Percentiles rank a stretch among this genome's conserved stretches.
Evolutionary conservation across 345 rosid genomes (phyloP).

Genomic region (Salix viminalis): DNA sequence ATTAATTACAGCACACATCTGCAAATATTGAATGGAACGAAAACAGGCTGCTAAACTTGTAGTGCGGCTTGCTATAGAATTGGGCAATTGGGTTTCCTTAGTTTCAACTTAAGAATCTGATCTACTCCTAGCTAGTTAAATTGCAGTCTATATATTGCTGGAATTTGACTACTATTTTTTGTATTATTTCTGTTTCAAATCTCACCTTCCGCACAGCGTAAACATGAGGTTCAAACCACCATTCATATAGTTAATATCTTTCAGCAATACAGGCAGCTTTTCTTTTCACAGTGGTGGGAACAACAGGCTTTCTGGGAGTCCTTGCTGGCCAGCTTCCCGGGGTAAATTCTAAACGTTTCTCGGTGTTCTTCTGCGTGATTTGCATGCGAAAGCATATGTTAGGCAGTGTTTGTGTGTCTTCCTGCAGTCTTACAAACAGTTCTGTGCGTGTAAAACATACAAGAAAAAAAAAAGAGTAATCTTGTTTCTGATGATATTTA

Average conservation of each 20-base stretch:
- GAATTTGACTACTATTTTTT: neutral
- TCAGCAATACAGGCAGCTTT: constrained; percentile 84
- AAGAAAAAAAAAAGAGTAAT: neutral
- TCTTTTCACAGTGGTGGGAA: constrained; percentile 84
- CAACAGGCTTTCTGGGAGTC: constrained; percentile 71
- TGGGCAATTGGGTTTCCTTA: neutral
- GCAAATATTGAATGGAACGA: neutral
- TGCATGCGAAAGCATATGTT: no score
- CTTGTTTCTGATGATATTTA: neutral
- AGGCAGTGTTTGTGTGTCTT: no score
- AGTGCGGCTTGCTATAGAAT: neutral
- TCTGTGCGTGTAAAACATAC: neutral
- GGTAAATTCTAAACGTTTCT: constrained; percentile 35
- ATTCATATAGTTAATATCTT: constrained; percentile 31
- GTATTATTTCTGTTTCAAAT: neutral
- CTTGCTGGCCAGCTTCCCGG: constrained; percentile 95
- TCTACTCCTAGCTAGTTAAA: neutral
- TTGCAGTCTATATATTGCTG: neutral
- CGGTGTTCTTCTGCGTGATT: neutral
- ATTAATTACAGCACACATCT: no score
- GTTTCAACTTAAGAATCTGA: neutral
- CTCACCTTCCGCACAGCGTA: neutral
- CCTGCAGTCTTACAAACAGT: no score
- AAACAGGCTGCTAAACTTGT: neutral
- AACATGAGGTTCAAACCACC: neutral